Evolutionary conservation across 805 yeast genomes (phyloP).

Genomic region (Schizosaccharomyces osmophilus): DNA sequence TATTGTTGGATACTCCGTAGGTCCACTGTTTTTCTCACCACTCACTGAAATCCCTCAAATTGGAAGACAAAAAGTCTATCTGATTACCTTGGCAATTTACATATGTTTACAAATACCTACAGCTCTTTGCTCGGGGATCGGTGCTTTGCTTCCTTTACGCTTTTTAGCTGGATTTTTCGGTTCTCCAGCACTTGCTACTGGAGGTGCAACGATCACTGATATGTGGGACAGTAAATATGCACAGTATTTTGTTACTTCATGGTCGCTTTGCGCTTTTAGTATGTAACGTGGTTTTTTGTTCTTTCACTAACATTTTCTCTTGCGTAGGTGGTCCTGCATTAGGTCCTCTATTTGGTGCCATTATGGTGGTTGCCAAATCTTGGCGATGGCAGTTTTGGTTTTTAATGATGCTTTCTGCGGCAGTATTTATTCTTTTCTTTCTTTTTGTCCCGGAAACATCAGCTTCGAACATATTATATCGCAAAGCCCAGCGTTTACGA

Average conservation of each 20-base stretch:
- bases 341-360: conserved; percentile 34
- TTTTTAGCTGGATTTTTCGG: conserved; percentile 31
- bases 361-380: conserved; percentile 20
- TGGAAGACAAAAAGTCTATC: conserved; percentile 30
- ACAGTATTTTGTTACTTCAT: conserved; percentile 25
- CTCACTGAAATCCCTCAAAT: conserved; percentile 27
- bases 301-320: too few relatives aligned
- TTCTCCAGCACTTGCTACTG: conserved; percentile 33
- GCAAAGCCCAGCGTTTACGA: conserved; percentile 27
- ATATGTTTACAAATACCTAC: conserved; percentile 29
- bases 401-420: conserved; percentile 17
- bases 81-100: conserved; percentile 22
- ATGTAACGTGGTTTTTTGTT: too few relatives aligned
- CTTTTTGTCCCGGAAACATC: conserved; percentile 29
- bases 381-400: conserved; percentile 22
- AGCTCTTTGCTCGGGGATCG: conserved; percentile 26
- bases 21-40: conserved; percentile 36
- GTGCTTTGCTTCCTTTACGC: conserved; percentile 24
- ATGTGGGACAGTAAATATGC: conserved; percentile 18
- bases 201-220: conserved; percentile 34
- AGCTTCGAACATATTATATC: conserved; percentile 21
- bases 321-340: conserved; percentile 23
- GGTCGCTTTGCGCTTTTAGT: conserved; percentile 28
- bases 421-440: conserved; percentile 15
- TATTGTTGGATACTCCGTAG: conserved; percentile 36